Evolutionary conservation across 768 basidiomycete species (phyloP).

Genomic region (Suillus lakei): DNA sequence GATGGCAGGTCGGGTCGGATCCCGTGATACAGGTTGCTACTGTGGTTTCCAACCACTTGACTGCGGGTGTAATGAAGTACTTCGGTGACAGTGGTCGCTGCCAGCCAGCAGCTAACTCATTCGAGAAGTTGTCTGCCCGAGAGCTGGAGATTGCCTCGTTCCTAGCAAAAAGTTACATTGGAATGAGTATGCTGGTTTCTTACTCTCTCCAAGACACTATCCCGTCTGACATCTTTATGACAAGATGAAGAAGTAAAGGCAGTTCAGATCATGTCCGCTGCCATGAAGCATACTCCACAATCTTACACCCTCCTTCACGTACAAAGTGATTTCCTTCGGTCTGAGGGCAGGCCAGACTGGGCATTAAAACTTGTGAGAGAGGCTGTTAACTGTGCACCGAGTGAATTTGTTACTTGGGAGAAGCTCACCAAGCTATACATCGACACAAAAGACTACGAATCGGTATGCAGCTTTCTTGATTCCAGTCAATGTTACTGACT

Average conservation of each 20-base stretch:
- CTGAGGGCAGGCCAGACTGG: conserved; percentile 86
- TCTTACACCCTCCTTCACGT: conserved; percentile 94
- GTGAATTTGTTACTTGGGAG: conserved; percentile 99
- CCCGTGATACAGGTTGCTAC: conserved; percentile 99
- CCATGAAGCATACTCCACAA: conserved; percentile 85
- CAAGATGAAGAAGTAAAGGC: conserved; percentile 98
- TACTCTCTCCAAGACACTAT: neutral
- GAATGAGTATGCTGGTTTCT: conserved; percentile 80
- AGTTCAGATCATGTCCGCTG: conserved; percentile 87
- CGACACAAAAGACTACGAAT: conserved; percentile 85
- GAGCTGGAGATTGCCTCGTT: conserved; percentile 92
- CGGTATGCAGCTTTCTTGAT: conserved; percentile 35
- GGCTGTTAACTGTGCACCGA: conserved; percentile 97
- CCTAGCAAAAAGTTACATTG: conserved; percentile 88
- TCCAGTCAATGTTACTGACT: neutral
- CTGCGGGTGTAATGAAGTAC: conserved; percentile 94
- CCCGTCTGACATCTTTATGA: neutral
- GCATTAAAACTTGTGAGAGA: conserved; percentile 90
- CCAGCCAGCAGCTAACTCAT: conserved; percentile 88
- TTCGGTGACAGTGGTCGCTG: conserved; percentile 91
- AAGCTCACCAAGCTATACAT: conserved; percentile 96
- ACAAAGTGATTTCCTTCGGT: conserved; percentile 92
- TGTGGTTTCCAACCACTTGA: conserved; percentile 94
- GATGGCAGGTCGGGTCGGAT: conserved; percentile 98
- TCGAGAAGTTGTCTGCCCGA: conserved; percentile 84